Conservation (phyloP, 1,284 basidiomycete genomes). For the Cryptococcus jaspeensis region DNA sequence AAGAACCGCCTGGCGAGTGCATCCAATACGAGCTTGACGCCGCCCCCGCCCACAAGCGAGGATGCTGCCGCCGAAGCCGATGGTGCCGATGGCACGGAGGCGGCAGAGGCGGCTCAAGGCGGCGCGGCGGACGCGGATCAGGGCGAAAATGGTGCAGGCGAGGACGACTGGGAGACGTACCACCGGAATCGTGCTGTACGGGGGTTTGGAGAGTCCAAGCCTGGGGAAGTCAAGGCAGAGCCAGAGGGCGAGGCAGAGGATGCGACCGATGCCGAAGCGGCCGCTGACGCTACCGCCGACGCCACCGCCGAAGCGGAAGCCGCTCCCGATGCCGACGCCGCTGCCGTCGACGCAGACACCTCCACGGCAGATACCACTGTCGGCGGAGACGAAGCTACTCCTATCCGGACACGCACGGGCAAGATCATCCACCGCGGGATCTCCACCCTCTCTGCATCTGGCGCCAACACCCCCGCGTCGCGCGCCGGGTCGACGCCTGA, state of each 20-base stretch:
- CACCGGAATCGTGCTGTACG: slow-evolving; percentile 29
- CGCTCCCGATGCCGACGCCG: slow-evolving; percentile 5
- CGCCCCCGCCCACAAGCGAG: slow-evolving; percentile 37
- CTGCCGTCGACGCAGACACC: slow-evolving; percentile 8
- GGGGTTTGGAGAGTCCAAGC: slow-evolving; percentile 18
- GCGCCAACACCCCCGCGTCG: slow-evolving; percentile 19
- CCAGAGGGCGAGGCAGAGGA: slow-evolving; percentile 14
- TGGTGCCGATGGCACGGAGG: slow-evolving; percentile 10
- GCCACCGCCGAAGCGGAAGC: neutral
- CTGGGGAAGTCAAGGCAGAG: slow-evolving; percentile 44
- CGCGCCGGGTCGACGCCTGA: slow-evolving; percentile 12
- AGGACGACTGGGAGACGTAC: slow-evolving; percentile 35
- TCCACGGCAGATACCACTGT: slow-evolving; percentile 2
- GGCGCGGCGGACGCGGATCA: slow-evolving; percentile 3
- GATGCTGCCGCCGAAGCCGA: slow-evolving; percentile 23
- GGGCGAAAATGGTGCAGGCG: slow-evolving; percentile 11
- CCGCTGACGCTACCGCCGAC: neutral
- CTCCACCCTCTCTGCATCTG: neutral
- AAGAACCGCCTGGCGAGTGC: slow-evolving; percentile 10
- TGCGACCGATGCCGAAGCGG: neutral
- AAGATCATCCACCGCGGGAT: slow-evolving; percentile 5
- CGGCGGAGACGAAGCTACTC: slow-evolving; percentile 20
- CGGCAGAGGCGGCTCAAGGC: neutral
- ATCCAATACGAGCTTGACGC: slow-evolving; percentile 34
- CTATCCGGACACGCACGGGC: slow-evolving; percentile 14